Base-by-base conservation (phyloP, 2,329 filamentous ascomycete species). In the Periconia macrospinosa region DNA sequence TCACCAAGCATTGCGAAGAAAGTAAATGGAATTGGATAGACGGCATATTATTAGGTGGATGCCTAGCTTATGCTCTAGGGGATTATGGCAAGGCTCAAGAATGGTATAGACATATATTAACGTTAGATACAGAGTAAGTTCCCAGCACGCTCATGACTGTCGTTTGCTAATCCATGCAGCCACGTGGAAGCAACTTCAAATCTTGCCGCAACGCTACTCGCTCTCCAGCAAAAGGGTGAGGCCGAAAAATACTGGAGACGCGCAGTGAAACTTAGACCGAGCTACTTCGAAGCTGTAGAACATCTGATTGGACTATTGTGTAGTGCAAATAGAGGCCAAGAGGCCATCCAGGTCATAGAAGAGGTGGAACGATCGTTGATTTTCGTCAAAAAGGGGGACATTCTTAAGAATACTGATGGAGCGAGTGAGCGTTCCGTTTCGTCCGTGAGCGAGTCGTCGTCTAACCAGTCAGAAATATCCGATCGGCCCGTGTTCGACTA, bases 131-230 rank as follows among this genome's bases (percentile, higher is more conserved):
- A 52, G 78, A 81, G 77, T 82, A 72, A 72, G 78, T 61, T 33
- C 17, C 59, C 35, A 62, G 56, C 30, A 20, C 13, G 3, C 18
- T 42, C 14, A 30, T 63, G 54, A 63, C 60, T 14, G 15, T 15
- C 30, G 18, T 33, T 2, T 47, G 30, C 61, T 63, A 66, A 49
- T 13, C 14, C 33, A 58, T 61, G 15, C 64, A 91, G 88, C 64
- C 91, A 97, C 71, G 89, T 97, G 46, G 94, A 99, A 77, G 92
- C 93, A 19, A 88, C 94, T 42, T 96, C 93, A 19, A 97, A 97
- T 71, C 84, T 95, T 56, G 94, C 93, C 19, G 93, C 93, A 19
- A 92, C 93, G 1, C 79, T 96, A 20, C 86, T 96, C 61, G 92
- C 92, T 53, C 82, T 97, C 10, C 87, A 91, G 56, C 86, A 89